Conservation (phyloP, 1,284 basidiomycete genomes). For the Mrakiaceae sp. region DNA sequence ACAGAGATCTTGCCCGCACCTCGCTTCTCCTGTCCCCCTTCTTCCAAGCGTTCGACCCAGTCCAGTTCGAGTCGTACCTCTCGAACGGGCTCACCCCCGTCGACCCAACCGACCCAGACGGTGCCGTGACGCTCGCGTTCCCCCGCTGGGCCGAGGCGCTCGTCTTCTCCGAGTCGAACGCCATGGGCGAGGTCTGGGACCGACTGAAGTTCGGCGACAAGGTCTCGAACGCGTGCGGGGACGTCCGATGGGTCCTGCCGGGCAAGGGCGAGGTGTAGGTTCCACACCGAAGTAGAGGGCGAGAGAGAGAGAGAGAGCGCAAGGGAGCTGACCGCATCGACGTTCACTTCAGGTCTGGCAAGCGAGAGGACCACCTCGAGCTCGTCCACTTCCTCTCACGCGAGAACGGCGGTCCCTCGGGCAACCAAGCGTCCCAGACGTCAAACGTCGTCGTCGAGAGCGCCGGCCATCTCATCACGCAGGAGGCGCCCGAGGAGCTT, state of each 20-base stretch:
- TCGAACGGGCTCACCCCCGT: background rate
- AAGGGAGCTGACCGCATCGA: too few relatives aligned
- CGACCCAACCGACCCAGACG: background rate
- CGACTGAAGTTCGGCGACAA: background rate
- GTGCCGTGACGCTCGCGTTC: background rate
- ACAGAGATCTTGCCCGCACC: background rate
- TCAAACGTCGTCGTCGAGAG: background rate
- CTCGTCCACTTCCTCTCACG: background rate
- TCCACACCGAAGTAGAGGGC: background rate
- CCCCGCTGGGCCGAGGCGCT: slow-evolving; percentile 5
- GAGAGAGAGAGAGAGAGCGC: too few relatives aligned
- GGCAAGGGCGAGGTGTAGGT: background rate
- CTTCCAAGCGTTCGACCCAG: slow-evolving; percentile 7
- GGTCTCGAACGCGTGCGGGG: background rate
- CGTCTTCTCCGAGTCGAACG: background rate
- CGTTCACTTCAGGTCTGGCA: background rate
- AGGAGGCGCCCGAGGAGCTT: slow-evolving; percentile 2
- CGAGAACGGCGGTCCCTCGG: background rate
- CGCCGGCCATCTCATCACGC: slow-evolving; percentile 1
- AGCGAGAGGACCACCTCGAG: background rate
- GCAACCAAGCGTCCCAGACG: background rate
- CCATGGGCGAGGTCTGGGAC: background rate
- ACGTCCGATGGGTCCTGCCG: background rate
- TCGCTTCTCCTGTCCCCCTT: slow-evolving; percentile 2
- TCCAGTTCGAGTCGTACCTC: slow-evolving; percentile 6